Percentiles rank a stretch among this genome's conserved stretches.
Evolutionary conservation across 139 green algal genomes (phyloP).

Genomic region (Limnomonas spitsbergensis): DNA sequence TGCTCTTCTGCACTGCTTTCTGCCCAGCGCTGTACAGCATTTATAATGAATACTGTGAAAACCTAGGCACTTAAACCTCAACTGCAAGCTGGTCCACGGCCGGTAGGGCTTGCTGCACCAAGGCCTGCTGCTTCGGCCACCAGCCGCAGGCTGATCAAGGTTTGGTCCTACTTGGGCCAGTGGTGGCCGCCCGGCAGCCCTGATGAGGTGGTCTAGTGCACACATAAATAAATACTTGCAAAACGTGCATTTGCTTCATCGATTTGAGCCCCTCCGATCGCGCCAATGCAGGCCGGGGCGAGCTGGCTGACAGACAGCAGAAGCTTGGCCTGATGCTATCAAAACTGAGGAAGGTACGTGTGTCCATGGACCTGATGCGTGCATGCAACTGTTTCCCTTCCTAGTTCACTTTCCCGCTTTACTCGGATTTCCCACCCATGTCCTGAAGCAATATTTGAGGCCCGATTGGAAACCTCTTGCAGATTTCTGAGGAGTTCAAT

Average conservation of each 20-base stretch:
- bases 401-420: too few species aligned
- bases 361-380: too few species aligned
- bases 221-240: not conserved
- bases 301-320: slow-evolving; percentile 92
- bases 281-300: slow-evolving; percentile 41
- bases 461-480: too few species aligned
- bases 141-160: too few species aligned
- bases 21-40: not conserved
- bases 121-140: too few species aligned
- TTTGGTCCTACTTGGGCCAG: too few species aligned
- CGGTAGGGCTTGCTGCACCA: too few species aligned
- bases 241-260: not conserved
- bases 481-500: slow-evolving; percentile 89
- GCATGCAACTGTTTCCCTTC: too few species aligned
- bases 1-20: not conserved
- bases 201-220: too few species aligned
- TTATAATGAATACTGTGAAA: not conserved
- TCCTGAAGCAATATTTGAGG: too few species aligned
- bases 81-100: not conserved
- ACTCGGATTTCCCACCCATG: too few species aligned
- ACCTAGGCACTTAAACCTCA: not conserved
- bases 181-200: too few species aligned
- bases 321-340: slow-evolving; percentile 71
- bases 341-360: slow-evolving; percentile 68
- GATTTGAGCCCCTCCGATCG: not conserved